Evolutionary conservation across 2,329 filamentous ascomycete genomes (phyloP).

Genomic region (Exophiala spinifera): DNA sequence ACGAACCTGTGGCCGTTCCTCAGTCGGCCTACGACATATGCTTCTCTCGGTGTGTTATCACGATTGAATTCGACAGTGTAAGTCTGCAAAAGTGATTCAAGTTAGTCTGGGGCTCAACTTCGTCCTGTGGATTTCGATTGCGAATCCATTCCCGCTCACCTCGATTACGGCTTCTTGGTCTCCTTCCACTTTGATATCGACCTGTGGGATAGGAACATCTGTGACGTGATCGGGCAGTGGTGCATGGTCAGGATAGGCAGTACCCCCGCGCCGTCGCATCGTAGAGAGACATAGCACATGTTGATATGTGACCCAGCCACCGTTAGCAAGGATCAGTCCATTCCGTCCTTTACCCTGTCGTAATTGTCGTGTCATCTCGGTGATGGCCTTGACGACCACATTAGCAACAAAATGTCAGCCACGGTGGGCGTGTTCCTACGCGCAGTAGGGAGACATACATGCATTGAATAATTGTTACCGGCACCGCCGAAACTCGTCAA

Average conservation of each 20-base stretch:
- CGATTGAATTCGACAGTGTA: slow-evolving; percentile 59
- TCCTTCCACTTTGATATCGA: slow-evolving; percentile 48
- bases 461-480: slow-evolving; percentile 69
- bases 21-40: slow-evolving; percentile 54
- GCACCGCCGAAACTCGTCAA: slow-evolving; percentile 68
- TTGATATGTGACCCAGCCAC: slow-evolving; percentile 64
- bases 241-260: slow-evolving; percentile 48
- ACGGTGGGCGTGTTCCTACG: neutral
- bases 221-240: slow-evolving; percentile 45
- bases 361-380: slow-evolving; percentile 55
- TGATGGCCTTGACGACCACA: slow-evolving; percentile 43
- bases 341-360: slow-evolving; percentile 46
- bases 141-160: slow-evolving; percentile 36
- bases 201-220: slow-evolving; percentile 40
- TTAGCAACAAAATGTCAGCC: neutral
- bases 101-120: neutral
- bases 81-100: slow-evolving; percentile 43
- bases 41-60: slow-evolving; percentile 47
- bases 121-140: neutral
- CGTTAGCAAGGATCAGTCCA: slow-evolving; percentile 63
- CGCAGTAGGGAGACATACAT: slow-evolving; percentile 42
- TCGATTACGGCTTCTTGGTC: slow-evolving; percentile 50
- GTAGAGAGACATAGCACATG: slow-evolving; percentile 59
- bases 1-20: slow-evolving; percentile 50
- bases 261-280: slow-evolving; percentile 37